phyloP scores from a whole-genome alignment of 352 stramenopile species.

The Globisporangium apiculatum region DNA sequence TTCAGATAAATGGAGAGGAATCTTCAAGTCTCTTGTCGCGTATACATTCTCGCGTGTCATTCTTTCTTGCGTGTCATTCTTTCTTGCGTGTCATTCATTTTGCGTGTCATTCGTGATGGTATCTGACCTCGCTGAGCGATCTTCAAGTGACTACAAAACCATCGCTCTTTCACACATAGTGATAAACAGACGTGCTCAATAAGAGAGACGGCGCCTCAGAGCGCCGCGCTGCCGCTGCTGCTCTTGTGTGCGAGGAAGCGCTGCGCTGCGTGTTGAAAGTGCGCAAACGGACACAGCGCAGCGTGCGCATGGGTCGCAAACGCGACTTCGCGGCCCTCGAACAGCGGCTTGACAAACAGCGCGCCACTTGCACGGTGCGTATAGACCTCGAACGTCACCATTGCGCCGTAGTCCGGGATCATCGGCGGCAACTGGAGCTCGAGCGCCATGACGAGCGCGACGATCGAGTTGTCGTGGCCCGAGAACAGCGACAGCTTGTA shows the following conservation, averaged over 20 bases:
- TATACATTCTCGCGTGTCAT: background rate
- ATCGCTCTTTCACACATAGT: background rate
- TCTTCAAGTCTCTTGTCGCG: background rate
- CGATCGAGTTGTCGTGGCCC: slow-evolving; percentile 74
- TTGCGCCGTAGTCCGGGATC: slow-evolving; percentile 63
- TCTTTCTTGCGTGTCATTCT: too few relatives aligned
- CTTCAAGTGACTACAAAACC: background rate
- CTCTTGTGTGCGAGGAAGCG: background rate
- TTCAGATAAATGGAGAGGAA: background rate
- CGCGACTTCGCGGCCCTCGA: slow-evolving; percentile 39
- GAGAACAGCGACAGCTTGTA: slow-evolving; percentile 74
- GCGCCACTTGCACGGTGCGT: slow-evolving; percentile 27
- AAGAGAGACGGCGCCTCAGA: too few relatives aligned
- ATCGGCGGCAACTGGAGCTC: slow-evolving; percentile 41
- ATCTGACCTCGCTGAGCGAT: background rate
- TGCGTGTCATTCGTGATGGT: too few relatives aligned
- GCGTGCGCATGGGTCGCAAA: slow-evolving; percentile 33
- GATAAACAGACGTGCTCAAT: background rate
- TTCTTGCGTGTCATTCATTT: too few relatives aligned
- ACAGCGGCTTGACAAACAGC: slow-evolving; percentile 44
- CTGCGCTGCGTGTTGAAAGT: slow-evolving; percentile 37
- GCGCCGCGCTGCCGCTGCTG: background rate
- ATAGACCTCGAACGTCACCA: slow-evolving; percentile 72
- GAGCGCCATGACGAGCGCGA: slow-evolving; percentile 60
- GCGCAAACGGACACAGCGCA: slow-evolving; percentile 44